Base-by-base conservation (phyloP, 2,329 filamentous ascomycete genomes). In the Graphilbum fragrans region DNA sequence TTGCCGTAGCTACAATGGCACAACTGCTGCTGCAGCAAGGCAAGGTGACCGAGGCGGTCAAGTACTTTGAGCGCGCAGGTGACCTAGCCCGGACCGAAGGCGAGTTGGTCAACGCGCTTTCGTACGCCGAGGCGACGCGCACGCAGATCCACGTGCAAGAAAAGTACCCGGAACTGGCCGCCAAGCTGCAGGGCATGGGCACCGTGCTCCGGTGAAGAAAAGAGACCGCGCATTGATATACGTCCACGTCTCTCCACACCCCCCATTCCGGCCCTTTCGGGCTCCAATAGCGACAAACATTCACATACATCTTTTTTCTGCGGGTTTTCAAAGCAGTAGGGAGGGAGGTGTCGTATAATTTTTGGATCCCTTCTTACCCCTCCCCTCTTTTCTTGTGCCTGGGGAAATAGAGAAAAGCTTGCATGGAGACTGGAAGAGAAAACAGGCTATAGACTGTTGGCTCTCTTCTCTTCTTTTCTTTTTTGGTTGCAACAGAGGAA, bases 1-100 rank as follows among this genome's bases (percentile, higher is more conserved):
- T 98, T 56, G 92, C 92, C 34, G 92, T 98, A 34, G 92, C 92
- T 41, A 98, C 92, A 41, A 95, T 98, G 86, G 92, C 92, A 11
- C 92, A 98, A 64, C 77, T 98, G 34, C 80, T 98, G 40, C 76
- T 98, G 29, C 92, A 98, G 63, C 92, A 96, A 69, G 92, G 92
- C 62, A 95, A 95, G 68, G 90, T 98, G 44, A 84, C 82, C 29
- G 86, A 95, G 48, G 92, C 92, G 1, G 78, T 98, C 50, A 86
- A 83, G 63, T 96, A 96, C 70, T 98, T 98, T 58, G 88, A 96
- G 70, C 82, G 86, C 46, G 92, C 92, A 2, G 92, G 90, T 22
- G 88, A 96, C 65, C 78, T 98, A 41, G 88, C 87, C 37, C 74
- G 92, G 53, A 98, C 92, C 27, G 90, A 95, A 55, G 86, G 84